Conservation (phyloP, 1,284 basidiomycete genomes). For the Wallemia ichthyophaga region DNA sequence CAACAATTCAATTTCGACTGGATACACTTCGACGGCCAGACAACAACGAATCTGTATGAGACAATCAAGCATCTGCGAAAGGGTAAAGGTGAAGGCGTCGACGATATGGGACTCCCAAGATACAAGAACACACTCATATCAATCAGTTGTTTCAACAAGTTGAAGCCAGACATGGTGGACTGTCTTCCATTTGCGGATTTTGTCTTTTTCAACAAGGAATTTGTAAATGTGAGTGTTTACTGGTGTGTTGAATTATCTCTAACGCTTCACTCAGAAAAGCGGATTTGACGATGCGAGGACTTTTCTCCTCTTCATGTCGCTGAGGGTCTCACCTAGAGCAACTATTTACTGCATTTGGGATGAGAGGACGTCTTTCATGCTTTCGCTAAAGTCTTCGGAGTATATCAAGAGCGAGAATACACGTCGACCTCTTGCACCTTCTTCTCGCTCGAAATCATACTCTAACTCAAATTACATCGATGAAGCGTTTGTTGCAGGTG, state of each 20-base stretch:
- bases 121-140: neutral
- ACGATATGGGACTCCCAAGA: neutral
- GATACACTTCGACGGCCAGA: neutral
- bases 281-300: neutral
- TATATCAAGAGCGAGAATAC: neutral
- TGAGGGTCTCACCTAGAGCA: neutral
- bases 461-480: neutral
- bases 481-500: neutral
- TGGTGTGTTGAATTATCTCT: neutral
- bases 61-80: neutral
- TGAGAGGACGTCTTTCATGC: neutral
- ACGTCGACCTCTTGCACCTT: neutral
- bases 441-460: neutral
- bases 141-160: neutral
- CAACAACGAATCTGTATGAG: neutral
- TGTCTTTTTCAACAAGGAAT: neutral
- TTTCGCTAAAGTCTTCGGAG: neutral
- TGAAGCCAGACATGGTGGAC: neutral
- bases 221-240: neutral
- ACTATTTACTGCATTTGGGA: neutral
- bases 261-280: neutral
- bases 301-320: neutral
- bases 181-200: neutral
- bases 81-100: neutral
- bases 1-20: neutral